Evolutionary conservation across 192 early-diverging fungal species (phyloP).

Genomic region (Linnemannia schmuckeri): DNA sequence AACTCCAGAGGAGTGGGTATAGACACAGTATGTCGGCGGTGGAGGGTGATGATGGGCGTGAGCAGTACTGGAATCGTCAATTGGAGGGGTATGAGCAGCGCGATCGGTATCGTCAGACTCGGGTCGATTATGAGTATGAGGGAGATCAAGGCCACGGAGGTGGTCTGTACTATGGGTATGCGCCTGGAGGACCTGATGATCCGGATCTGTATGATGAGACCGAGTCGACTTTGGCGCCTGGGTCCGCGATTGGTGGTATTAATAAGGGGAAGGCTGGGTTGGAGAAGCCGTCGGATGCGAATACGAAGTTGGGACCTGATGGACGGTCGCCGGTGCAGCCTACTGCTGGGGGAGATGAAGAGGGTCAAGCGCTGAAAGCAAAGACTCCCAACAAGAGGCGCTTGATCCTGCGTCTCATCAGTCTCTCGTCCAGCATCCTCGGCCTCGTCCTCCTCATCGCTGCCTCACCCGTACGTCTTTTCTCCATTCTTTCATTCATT

Average conservation of each 20-base stretch:
- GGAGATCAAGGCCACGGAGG: neutral
- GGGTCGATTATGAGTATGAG: constrained; percentile 21
- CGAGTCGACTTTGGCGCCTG: constrained; percentile 48
- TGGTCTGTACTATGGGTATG: constrained; percentile 24
- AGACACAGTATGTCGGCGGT: neutral
- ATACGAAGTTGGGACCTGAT: neutral
- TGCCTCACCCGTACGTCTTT: constrained; percentile 34
- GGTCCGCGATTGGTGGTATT: constrained; percentile 8
- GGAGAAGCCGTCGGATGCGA: neutral
- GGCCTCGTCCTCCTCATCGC: constrained; percentile 35
- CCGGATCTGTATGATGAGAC: constrained; percentile 22
- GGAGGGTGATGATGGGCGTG: constrained; percentile 23
- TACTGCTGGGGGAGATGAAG: neutral
- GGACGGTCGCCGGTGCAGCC: neutral
- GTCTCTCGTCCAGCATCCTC: constrained; percentile 26
- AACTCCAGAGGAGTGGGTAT: neutral
- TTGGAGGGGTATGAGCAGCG: constrained; percentile 30
- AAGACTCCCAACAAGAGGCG: constrained; percentile 40
- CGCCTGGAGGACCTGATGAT: constrained; percentile 37
- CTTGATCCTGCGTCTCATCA: constrained; percentile 35
- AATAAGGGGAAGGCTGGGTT: constrained; percentile 1
- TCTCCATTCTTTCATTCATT: neutral
- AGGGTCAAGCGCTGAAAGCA: neutral
- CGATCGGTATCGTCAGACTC: constrained; percentile 22
- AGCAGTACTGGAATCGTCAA: constrained; percentile 36